A percentile compares a stretch with the other conserved stretches of the same genome.
phyloP scores from a whole-genome alignment of 192 early-diverging fungal genomes.

The Spizellomyces sp. region DNA sequence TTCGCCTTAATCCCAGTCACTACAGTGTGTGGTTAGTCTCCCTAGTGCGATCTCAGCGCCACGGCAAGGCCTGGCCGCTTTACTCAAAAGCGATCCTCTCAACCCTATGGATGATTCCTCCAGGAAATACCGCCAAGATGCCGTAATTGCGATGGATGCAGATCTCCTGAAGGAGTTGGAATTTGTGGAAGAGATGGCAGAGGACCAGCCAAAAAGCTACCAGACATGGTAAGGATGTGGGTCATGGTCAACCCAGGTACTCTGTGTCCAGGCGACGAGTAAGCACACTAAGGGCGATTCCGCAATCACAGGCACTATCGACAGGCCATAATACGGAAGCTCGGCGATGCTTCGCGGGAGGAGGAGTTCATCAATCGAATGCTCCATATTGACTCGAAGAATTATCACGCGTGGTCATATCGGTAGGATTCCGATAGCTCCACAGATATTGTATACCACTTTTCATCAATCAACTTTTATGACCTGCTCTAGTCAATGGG shows the following conservation, averaged over 20 bases:
- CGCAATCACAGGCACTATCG: conserved; percentile 70
- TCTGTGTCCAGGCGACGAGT: no score
- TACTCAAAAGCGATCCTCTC: no score
- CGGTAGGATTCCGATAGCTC: conserved; percentile 39
- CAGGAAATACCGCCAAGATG: conserved; percentile 82
- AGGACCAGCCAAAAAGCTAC: conserved; percentile 88
- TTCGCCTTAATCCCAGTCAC: conserved; percentile 87
- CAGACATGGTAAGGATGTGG: conserved; percentile 78
- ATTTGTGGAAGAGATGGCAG: conserved; percentile 72
- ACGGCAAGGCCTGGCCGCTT: background rate
- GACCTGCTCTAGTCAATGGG: conserved; percentile 61
- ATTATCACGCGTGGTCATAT: conserved; percentile 99
- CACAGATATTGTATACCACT: background rate
- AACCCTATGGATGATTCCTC: background rate
- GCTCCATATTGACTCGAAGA: conserved; percentile 86
- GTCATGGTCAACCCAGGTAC: no score
- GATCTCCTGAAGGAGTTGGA: conserved; percentile 75
- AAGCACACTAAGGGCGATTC: no score
- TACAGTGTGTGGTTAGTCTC: conserved; percentile 86
- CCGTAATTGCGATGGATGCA: conserved; percentile 67
- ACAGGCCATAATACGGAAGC: conserved; percentile 68
- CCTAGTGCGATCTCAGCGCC: conserved; percentile 6
- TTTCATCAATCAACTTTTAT: background rate
- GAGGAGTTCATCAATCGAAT: conserved; percentile 69
- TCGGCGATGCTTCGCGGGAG: conserved; percentile 62